phyloP scores from a whole-genome alignment of 2,329 filamentous ascomycete genomes.

The Microsporum canis region DNA sequence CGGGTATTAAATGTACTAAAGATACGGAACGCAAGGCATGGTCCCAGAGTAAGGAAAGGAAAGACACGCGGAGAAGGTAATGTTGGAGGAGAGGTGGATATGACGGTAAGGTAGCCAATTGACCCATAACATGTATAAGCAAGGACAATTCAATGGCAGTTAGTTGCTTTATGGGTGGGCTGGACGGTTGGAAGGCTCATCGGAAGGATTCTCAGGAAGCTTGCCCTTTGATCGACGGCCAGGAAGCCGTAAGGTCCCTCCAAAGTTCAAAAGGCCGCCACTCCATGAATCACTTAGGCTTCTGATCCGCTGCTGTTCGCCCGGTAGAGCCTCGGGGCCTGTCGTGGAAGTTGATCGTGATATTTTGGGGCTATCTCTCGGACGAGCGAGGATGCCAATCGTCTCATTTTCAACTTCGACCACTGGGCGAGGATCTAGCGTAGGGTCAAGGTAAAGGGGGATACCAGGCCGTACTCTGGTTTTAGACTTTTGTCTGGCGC shows the following conservation, averaged over 20 bases:
- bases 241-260: slow-evolving; percentile 7
- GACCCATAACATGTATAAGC: neutral
- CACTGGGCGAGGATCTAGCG: neutral
- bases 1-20: slow-evolving; percentile 1
- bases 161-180: neutral
- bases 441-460: neutral
- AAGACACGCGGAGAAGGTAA: neutral
- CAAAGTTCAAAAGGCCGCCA: slow-evolving; percentile 7
- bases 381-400: neutral
- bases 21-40: neutral
- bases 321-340: neutral
- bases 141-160: neutral
- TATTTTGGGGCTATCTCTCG: neutral
- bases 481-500: neutral
- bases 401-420: neutral
- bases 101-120: neutral
- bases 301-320: slow-evolving; percentile 2
- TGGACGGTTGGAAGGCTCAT: neutral
- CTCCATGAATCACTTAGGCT: slow-evolving; percentile 12
- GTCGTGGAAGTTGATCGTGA: neutral
- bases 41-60: too few relatives aligned
- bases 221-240: slow-evolving; percentile 7
- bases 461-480: neutral
- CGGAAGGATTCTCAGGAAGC: neutral
- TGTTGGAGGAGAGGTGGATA: neutral